phyloP scores from a whole-genome alignment of 495 filamentous ascomycete species.

The Penicillium paradoxum region DNA sequence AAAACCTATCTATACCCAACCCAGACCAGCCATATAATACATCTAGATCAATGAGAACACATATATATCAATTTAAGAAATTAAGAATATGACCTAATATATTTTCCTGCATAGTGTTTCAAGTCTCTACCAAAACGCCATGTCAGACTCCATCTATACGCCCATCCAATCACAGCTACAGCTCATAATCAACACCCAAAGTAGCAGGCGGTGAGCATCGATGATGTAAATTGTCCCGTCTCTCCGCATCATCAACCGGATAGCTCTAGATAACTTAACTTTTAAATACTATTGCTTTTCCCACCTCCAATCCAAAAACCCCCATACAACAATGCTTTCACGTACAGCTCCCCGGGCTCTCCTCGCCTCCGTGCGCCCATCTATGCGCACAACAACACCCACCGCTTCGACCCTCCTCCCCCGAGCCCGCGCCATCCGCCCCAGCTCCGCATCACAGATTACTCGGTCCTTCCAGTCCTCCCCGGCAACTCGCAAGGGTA shows the following conservation, averaged over 20 bases:
- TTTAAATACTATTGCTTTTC: background rate
- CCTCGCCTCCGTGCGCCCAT: constrained; percentile 19
- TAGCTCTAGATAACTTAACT: background rate
- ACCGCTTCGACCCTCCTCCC: background rate
- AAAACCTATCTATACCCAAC: too few relatives aligned
- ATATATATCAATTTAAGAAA: too few relatives aligned
- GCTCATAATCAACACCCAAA: background rate
- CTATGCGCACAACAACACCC: constrained; percentile 17
- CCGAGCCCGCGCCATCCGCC: constrained; percentile 9
- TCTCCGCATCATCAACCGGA: constrained; percentile 6
- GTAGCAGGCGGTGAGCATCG: constrained; percentile 2
- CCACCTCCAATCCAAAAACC: background rate
- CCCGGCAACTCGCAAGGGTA: constrained; percentile 32
- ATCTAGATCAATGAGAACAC: too few relatives aligned
- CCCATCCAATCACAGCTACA: constrained; percentile 1
- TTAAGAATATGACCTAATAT: too few relatives aligned
- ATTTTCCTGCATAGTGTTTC: too few relatives aligned
- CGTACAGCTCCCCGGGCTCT: constrained; percentile 28
- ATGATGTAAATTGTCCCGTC: constrained; percentile 8
- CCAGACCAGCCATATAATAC: too few relatives aligned
- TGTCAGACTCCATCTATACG: background rate
- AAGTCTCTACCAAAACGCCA: background rate
- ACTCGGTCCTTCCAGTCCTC: constrained; percentile 30
- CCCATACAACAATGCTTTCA: constrained; percentile 27
- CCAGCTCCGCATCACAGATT: constrained; percentile 12